Base-by-base conservation (phyloP, 1,284 basidiomycete species). In the Cutaneotrichosporon sp. region DNA sequence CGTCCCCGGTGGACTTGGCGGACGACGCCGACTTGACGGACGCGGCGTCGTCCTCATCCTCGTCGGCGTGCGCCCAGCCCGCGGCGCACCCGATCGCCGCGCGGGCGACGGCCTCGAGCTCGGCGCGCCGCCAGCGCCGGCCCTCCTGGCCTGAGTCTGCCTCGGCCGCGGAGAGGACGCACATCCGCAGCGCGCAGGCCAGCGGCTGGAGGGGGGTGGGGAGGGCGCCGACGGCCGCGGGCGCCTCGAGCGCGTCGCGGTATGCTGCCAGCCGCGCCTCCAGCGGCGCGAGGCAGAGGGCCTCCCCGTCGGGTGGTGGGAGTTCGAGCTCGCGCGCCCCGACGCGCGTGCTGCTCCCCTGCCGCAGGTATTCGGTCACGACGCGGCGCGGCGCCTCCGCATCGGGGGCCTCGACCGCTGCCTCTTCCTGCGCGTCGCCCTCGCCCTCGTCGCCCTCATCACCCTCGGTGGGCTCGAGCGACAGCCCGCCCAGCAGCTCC, bases 341-440 rank as follows among this genome's bases (percentile, higher is more conserved):
- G 22, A 84, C 73, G 4, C 84, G 84, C 59, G 89, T 81, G 36
- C 88, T 83, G 2, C 85, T 84, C 4, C 90, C 89, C 29, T 87
- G 85, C 18, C 91, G 86, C 43, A 89, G 72, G 66, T 90, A 89
- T 70, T 93, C 91, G 1, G 79, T 83, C 11, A 92, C 79, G 1
- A 77, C 72, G 47, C 83, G 84, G 8, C 79, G 75, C 18, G 62
- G 29, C 51, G 47, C 11, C 6, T n/a, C 50, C 3, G 31, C 52
- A 5, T 22, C 58, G 47, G n/a, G n/a, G n/a, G 43, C 55, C 49
- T 51, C 61, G 33, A 63, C 63, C 7, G 57, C 83, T 72, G 33
- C n/a, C n/a, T n/a, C n/a, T n/a, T n/a, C n/a, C n/a, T n/a, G n/a
- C n/a, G n/a, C n/a, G n/a, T n/a, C n/a, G n/a, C n/a, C 43, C 13